Base-by-base conservation (phyloP, 148 eudicot species). In the Suaeda aralocaspica region DNA sequence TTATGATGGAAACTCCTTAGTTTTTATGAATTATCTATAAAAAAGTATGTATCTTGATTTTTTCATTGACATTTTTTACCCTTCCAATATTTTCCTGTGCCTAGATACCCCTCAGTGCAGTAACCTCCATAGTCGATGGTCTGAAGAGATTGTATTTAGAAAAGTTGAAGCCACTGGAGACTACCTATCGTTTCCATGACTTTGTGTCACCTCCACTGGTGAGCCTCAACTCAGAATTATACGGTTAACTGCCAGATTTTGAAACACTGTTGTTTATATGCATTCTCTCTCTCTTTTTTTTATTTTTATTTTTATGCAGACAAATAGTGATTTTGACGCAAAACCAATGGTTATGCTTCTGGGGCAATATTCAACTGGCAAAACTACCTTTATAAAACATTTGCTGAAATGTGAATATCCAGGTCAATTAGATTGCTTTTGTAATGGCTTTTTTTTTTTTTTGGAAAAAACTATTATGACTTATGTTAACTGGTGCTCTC, bases 281-380 rank as follows among this genome's bases (percentile, higher is more conserved):
- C 52, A 41, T 25, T n/a, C 19, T 11, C 21, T 24, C 11, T 72
- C n/a, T n/a, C n/a, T n/a, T n/a, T n/a, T n/a, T n/a, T n/a, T n/a
- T n/a, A n/a, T n/a, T n/a, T n/a, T n/a, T n/a, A n/a, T n/a, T n/a
- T n/a, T n/a, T 46, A 56, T 76, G 70, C 82, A 94, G 99, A 83
- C 93, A 64, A 81, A 59, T 39, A 91, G 89, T 57, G 98, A 92
- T 73, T 92, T 92, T 83, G 94, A 88, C 79, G 96, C 98, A 41
- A 92, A 88, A 73, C 99, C 99, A 1, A 91, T 94, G 99, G 99
- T 94, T 65, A 94, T 94, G 99, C 91, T 94, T 50, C 81, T 94
- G 89, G 99, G 99, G 58, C 99, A 94, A 64, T 94, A 94, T 77
- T 94, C 99, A 63, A 94, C 99, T 30, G 99, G 98, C 25, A 91